Evolutionary conservation across 768 basidiomycete species (phyloP), one percentile per base, ranked within the genome.

Genomic region (Russula griseocarnosa): DNA sequence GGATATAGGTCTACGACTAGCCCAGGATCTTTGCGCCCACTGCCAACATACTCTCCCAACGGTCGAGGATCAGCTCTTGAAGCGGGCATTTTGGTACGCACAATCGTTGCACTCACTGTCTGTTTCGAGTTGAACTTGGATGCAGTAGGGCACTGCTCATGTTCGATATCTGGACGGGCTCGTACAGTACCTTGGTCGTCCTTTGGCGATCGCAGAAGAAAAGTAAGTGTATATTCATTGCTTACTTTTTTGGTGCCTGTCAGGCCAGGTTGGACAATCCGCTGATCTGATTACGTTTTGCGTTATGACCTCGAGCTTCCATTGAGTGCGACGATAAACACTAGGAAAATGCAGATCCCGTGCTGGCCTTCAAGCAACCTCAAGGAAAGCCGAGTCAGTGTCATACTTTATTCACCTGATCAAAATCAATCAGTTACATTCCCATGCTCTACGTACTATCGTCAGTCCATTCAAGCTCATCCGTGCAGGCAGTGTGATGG

Each of bases 11-110:
- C 73, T 92, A 30, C 84, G 89, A 4, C 75, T 86, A 61, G 85
- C 86, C 0, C 85, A 90, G 71, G 90, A 94, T 69, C 83, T 90
- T 42, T 85, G 92, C 28, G 87, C 85, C 0, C 92, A 93, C 73
- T 76, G 83, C 30, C 76, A 78, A 54, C 75, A 76, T 60, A 69
- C 71, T 13, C 65, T 70, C 7, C 79, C 79, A 20, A 82, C 76
- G 13, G 74, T 78, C 6, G 86, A 91, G 67, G 81, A 86, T 58
- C 90, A 93, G 70, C 76, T 88, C 26, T 88, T 86, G 83, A 89
- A 89, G 71, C 81, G 86, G n/a, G 84, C 81, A 13, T 86, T 86
- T 69, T 86, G 85, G 84, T 82, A 69, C 16, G 73, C 52, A 32
- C n/a, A 30, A 30, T 30, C 22, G n/a, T 38, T 30, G 4, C 6